Evolutionary conservation across 805 yeast species (phyloP).

Genomic region (Kazachstania bromeliacearum): DNA sequence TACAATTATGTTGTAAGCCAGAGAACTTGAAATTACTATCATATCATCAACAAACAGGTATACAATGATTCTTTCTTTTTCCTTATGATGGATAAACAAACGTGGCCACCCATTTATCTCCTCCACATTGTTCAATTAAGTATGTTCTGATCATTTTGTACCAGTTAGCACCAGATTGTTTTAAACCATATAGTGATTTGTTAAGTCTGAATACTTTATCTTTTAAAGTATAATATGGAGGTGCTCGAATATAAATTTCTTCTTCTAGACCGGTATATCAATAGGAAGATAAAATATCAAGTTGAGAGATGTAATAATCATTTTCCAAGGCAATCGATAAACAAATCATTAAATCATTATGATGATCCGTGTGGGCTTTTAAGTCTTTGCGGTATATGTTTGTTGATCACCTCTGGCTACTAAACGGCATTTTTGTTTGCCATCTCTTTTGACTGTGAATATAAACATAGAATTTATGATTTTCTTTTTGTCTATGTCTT

Average conservation of each 20-base stretch:
- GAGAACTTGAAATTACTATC: conserved; percentile 7
- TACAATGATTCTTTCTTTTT: conserved; percentile 2
- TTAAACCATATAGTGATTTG: conserved; percentile 5
- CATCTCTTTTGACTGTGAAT: conserved; percentile 10
- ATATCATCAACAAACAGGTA: conserved; percentile 11
- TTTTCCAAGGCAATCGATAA: conserved; percentile 6
- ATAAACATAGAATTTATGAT: conserved; percentile 9
- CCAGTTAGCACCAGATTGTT: conserved; percentile 6
- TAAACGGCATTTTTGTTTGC: conserved; percentile 8
- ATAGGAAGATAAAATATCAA: conserved; percentile 5
- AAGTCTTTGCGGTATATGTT: conserved; percentile 7
- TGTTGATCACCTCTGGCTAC: conserved; percentile 13
- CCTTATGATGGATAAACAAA: conserved; percentile 3
- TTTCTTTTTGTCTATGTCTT: background rate
- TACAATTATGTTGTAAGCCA: too few species aligned
- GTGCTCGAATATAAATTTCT: conserved; percentile 2
- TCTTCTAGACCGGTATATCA: too few species aligned
- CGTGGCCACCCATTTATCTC: conserved; percentile 9
- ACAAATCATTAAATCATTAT: conserved; percentile 10
- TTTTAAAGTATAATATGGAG: conserved; percentile 3
- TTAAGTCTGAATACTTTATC: conserved; percentile 4
- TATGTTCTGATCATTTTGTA: conserved; percentile 1
- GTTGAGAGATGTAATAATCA: conserved; percentile 4
- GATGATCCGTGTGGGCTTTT: conserved; percentile 6
- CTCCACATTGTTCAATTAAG: background rate